Conservation (phyloP, 371 early-diverging fungal genomes). For the Actinomortierella ambigua region DNA sequence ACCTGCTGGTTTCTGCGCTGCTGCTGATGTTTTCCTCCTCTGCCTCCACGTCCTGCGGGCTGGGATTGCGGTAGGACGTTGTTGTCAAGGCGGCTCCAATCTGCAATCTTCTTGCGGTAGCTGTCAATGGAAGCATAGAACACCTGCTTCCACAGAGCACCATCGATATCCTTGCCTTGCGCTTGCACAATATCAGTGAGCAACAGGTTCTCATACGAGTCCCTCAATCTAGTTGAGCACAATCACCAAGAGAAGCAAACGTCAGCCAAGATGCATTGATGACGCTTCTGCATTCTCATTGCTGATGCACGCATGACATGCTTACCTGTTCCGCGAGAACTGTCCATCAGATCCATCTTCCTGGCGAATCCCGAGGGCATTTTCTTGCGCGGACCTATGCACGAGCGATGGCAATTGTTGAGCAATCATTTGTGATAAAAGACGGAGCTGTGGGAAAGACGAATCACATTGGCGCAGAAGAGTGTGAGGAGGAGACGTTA, state of each 20-base stretch:
- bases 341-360: no score
- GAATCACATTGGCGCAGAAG: no score
- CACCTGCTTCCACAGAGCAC: slow-evolving; percentile 56
- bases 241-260: neutral
- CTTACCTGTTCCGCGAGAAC: no score
- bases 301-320: no score
- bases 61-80: neutral
- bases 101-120: slow-evolving; percentile 51
- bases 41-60: neutral
- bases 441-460: no score
- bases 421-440: no score
- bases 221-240: slow-evolving; percentile 39
- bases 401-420: no score
- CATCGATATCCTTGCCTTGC: slow-evolving; percentile 54
- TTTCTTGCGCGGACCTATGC: no score
- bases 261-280: neutral
- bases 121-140: slow-evolving; percentile 63
- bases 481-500: no score
- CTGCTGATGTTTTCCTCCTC: slow-evolving; percentile 8
- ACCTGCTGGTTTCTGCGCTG: slow-evolving; percentile 30
- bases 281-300: no score
- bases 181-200: slow-evolving; percentile 48
- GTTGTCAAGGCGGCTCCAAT: slow-evolving; percentile 24
- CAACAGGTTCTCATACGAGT: slow-evolving; percentile 47
- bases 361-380: no score